Conservation (phyloP, 371 early-diverging fungal genomes). For the Mucor circinelloides region DNA sequence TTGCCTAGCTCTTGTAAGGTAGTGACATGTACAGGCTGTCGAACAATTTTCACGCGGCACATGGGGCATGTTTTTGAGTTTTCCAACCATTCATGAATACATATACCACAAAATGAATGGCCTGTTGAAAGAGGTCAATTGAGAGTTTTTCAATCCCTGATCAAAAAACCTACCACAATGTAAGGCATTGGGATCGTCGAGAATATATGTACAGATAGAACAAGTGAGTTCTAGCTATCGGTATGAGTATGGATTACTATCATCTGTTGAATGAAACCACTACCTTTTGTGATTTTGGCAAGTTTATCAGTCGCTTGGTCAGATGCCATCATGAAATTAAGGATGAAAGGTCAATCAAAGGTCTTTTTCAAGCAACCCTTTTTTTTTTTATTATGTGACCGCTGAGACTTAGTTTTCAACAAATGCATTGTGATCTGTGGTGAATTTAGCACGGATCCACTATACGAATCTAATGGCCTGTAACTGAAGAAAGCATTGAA, state of each 20-base stretch:
- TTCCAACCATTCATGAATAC: constrained; percentile 8
- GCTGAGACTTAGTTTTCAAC: neutral
- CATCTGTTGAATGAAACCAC: neutral
- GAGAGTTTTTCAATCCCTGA: neutral
- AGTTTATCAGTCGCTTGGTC: neutral
- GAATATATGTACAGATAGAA: neutral
- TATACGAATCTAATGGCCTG: too few species aligned
- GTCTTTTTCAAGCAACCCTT: neutral
- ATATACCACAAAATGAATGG: constrained; percentile 13
- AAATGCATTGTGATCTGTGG: neutral
- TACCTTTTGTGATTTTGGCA: neutral
- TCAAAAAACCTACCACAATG: neutral
- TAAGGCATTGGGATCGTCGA: neutral
- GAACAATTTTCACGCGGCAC: constrained; percentile 5
- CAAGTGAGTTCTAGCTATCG: neutral
- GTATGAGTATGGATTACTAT: neutral
- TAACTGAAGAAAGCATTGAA: too few species aligned
- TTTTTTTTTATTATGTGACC: neutral
- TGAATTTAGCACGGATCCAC: too few species aligned
- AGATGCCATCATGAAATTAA: neutral
- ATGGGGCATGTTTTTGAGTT: constrained; percentile 11
- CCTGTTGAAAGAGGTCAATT: neutral
- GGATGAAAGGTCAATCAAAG: neutral
- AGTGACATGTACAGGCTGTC: constrained; percentile 8
- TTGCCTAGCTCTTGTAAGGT: constrained; percentile 14